Evolutionary conservation across 1,284 basidiomycete species (phyloP), one percentile per base, ranked within the genome.

Genomic region (Ustilago hordei): DNA sequence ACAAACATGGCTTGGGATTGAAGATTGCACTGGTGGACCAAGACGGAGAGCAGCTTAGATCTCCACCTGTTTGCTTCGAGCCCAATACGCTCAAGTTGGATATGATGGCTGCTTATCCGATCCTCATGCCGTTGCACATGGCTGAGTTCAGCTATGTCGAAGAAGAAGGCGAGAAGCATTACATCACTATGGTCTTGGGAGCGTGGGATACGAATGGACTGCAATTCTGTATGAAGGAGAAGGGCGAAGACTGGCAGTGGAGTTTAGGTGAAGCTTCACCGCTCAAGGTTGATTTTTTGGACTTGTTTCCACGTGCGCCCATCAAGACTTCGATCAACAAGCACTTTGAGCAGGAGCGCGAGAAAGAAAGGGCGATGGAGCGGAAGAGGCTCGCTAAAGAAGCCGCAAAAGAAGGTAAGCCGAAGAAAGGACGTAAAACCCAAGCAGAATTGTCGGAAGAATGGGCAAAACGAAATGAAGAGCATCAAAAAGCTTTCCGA

Each of bases 121-220:
- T 78, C 43, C 58, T 78, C 32, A 74, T 78, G 68, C 75, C 75
- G 31, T 52, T 78, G 4, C 71, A 78, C 43, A 47, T 78, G 64
- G 71, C 71, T 9, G 59, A 74, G 15, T 70, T 60, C 55, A 68
- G 67, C 64, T 78, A 71, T 34, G 43, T 35, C 17, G 62, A 70
- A 11, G 17, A 35, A 32, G 58, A 60, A 8, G 68, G 56, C 13
- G 68, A 59, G 11, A 38, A 8, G 23, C 58, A 63, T 8, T 35
- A 39, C 32, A 43, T 78, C 48, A 78, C 71, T 9, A 56, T 67
- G 38, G 75, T 74, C 13, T 28, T 74, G 13, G 75, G 71, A 4
- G 75, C 61, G 11, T 78, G 75, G 75, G 69, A 77, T 17, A 43
- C 59, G 13, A 68, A 54, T 9, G 74, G 65, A 2, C 48, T 64